Evolutionary conservation across 148 eudicot genomes (phyloP), one percentile per base, ranked within the genome.

Genomic region (Suaeda aralocaspica): DNA sequence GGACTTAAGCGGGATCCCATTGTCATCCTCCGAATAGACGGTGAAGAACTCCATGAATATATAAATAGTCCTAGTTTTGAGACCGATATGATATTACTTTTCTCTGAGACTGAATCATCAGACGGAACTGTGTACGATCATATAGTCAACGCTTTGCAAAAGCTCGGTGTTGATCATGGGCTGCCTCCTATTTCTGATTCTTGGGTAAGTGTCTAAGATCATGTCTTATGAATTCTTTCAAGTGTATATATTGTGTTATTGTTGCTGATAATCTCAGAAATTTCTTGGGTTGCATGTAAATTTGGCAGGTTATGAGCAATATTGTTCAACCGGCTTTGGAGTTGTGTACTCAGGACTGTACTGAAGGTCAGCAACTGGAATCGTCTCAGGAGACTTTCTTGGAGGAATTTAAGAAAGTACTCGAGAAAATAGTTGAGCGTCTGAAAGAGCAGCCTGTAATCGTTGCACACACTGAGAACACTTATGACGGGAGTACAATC

Each of bases 401-500:
- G 75, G 78, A n/a, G 33, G 86, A 84, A 72, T 82, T 93, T 62
- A 86, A 75, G 78, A 82, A 69, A 73, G 84, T 77, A 13, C 85
- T 86, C 0, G 91, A 78, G 72, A 80, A 46, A 44, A 87, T 85
- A 59, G 92, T 79, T 21, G 79, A 79, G 46, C 81, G 79, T 57
- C 92, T 93, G 55, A 90, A 76, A 80, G 98, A 90, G 59, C 89
- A 84, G 67, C 98, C 94, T 0, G 96, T 89, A 42, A 93, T 93
- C 66, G 96, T 93, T 72, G 98, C 98, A 30, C 98, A 93, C 56
- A 90, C 84, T 62, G 92, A 90, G 78, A 93, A 84, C 69, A 83
- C 85, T 19, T 93, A 90, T 55, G 95, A 90, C 53, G 98, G 98
- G 70, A 84, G 92, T 66, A 82, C 83, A 49, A 81, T 90, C 48